Evolutionary conservation across 306 rosid genomes (phyloP), one percentile per base, ranked within the genome.

Genomic region (Prunus fruticosa): DNA sequence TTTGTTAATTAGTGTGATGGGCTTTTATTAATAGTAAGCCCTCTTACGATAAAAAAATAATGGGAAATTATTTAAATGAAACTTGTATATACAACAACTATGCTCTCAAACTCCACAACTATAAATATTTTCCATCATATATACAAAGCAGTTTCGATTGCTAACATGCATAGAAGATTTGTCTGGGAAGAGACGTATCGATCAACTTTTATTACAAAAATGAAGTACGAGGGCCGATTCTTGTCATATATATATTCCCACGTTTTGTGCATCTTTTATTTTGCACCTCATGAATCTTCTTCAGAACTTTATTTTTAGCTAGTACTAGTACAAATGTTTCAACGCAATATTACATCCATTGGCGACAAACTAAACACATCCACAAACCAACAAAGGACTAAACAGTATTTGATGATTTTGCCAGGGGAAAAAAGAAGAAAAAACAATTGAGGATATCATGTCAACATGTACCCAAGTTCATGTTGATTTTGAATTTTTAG

Each of bases 171-270:
- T 58, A 12, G 63, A 51, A 51, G 11, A 47, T 49, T 49, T 49
- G 72, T 13, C 15, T 47, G 8, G 7, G 43, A 38, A 15, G 61
- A 25, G 43, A 49, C n/a, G 58, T 3, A 49, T 14, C 51, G n/a
- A n/a, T 32, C 47, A 71, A 28, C 75, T 71, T 53, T 71, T 53
- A 71, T 71, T n/a, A 64, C 75, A 34, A n/a, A 30, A 6, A 52
- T 71, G 64, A 53, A n/a, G 64, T 34, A 54, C 52, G 10, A 71
- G 20, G 38, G 20, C 14, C 11, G 50, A 30, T 69, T 50, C 18
- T 69, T 69, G 61, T 69, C 63, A 16, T 52, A 50, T 28, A 16
- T 27, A 47, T 47, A 15, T 19, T 19, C 13, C 32, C 28, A 52
- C 3, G 4, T 11, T 34, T 54, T 41, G 5, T 43, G 18, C 53